Conservation (phyloP, 345 rosid genomes). For the Hevea brasiliensis region DNA sequence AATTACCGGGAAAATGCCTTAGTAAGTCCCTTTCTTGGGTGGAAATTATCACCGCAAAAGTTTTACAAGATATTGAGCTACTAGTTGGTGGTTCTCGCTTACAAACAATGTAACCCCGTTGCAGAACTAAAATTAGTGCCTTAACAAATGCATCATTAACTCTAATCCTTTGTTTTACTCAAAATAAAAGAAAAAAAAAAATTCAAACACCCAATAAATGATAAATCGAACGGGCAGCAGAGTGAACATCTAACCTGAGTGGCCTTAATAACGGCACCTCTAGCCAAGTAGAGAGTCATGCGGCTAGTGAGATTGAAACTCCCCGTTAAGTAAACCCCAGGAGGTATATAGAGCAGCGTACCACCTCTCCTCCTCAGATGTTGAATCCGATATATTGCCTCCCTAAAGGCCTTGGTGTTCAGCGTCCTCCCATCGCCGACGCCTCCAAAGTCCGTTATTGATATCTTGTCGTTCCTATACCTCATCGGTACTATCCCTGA, state of each 20-base stretch:
- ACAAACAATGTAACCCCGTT: too few species aligned
- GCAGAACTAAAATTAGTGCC: too few species aligned
- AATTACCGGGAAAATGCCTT: too few species aligned
- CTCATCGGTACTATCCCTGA: constrained; percentile 76
- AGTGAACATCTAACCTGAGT: constrained; percentile 50
- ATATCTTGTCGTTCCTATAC: constrained; percentile 63
- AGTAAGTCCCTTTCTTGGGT: too few species aligned
- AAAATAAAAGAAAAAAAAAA: neutral
- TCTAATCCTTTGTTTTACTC: neutral
- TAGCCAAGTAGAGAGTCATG: constrained; percentile 91
- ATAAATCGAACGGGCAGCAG: neutral
- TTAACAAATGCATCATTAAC: too few species aligned
- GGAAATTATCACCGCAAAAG: too few species aligned
- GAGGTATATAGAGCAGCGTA: constrained; percentile 73
- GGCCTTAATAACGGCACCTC: constrained; percentile 82
- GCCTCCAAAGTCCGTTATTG: constrained; percentile 77
- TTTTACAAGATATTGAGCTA: too few species aligned
- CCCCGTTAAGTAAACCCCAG: constrained; percentile 78
- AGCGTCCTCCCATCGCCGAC: constrained; percentile 81
- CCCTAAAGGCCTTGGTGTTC: constrained; percentile 77
- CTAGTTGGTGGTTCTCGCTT: too few species aligned
- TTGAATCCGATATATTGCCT: constrained; percentile 76
- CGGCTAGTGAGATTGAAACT: constrained; percentile 82
- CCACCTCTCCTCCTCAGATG: constrained; percentile 76
- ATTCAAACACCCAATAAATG: neutral